Base-by-base conservation (phyloP, 108 stramenopile genomes). In the Skeletonema marinoi region DNA sequence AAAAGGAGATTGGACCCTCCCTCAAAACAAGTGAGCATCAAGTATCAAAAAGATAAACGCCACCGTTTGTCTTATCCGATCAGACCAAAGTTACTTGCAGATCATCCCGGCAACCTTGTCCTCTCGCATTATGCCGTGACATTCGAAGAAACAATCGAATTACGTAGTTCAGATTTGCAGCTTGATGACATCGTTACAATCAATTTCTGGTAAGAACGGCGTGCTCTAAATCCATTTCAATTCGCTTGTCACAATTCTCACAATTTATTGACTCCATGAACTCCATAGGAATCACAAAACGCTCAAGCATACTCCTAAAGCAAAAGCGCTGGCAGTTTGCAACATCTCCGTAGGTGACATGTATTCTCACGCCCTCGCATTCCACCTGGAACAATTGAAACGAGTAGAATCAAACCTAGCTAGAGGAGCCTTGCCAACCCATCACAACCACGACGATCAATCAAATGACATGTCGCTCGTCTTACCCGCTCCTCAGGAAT, bases 291-390 rank as follows among this genome's bases (percentile, higher is more conserved):
- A 82, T 60, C 46, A 59, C 21, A 82, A 78, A 68, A 38, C 39
- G 8, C 36, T 78, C n/a, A 82, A 78, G 60, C 59, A 58, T 46
- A 68, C 71, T 13, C 48, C 65, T n/a, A 66, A 77, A 17, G 51
- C 72, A 9, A 78, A 54, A 36, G 73, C 66, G 4, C 56, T 78
- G 5, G 81, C 73, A 12, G 48, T 72, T 17, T 82, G 81, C 41
- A 74, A 19, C 21, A 41, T 82, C 14, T 68, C 77, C 68, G 73
- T 78, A 4, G 66, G 81, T 61, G 81, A 82, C 30, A 78, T 78
- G 29, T 78, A 74, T 56, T 41, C 50, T 11, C 73, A 72, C 8
- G 78, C 74, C 21, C 48, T 78, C 25, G 36, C 60, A 11, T 82
- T 68, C 56, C 64, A 82, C 39, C 61, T 21, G 35, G 78, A 78